Evolutionary conservation across 2,329 filamentous ascomycete species (phyloP).

Genomic region (Fusarium metavorans): DNA sequence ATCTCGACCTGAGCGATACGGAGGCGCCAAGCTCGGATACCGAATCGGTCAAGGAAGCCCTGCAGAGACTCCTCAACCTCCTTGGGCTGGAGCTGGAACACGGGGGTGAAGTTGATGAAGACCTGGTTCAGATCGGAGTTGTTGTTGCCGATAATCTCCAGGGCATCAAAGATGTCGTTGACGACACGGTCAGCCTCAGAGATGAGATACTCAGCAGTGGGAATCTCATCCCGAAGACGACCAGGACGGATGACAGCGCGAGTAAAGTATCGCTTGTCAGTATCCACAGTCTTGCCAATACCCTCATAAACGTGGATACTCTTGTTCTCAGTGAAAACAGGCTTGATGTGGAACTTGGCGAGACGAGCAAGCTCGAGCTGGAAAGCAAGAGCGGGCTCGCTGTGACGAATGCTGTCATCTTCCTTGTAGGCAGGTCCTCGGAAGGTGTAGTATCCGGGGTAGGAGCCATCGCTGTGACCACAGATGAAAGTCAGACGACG

Average conservation of each 20-base stretch:
- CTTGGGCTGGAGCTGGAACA: slow-evolving; percentile 89
- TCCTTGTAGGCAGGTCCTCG: slow-evolving; percentile 90
- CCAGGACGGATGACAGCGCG: slow-evolving; percentile 95
- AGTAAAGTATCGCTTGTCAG: slow-evolving; percentile 98
- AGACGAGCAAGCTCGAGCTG: slow-evolving; percentile 95
- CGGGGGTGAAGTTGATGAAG: slow-evolving; percentile 99
- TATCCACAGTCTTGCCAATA: slow-evolving; percentile 92
- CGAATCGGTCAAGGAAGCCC: slow-evolving; percentile 96
- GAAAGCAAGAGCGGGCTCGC: slow-evolving; percentile 95
- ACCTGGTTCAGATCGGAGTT: slow-evolving; percentile 99
- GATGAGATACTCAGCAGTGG: slow-evolving; percentile 97
- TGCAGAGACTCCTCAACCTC: slow-evolving; percentile 94
- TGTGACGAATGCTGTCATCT: slow-evolving; percentile 96
- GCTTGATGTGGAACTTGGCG: slow-evolving; percentile 97
- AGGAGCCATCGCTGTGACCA: slow-evolving; percentile 91
- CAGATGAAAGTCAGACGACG: slow-evolving; percentile 97
- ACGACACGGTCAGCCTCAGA: slow-evolving; percentile 96
- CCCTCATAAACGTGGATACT: slow-evolving; percentile 99
- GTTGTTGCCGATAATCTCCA: slow-evolving; percentile 99
- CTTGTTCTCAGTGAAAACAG: slow-evolving; percentile 98
- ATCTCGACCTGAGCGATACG: slow-evolving; percentile 98
- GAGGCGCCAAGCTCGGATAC: slow-evolving; percentile 93
- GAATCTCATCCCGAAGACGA: slow-evolving; percentile 94
- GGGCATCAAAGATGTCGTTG: slow-evolving; percentile 96
- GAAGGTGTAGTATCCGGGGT: slow-evolving; percentile 99